A percentile compares a stretch with the other conserved stretches of the same genome.
These are phyloP conservation scores for Xanthoconium stramineum DNA, from an alignment of 768 basidiomycete genomes.

Conservation along the genomic window DNA sequence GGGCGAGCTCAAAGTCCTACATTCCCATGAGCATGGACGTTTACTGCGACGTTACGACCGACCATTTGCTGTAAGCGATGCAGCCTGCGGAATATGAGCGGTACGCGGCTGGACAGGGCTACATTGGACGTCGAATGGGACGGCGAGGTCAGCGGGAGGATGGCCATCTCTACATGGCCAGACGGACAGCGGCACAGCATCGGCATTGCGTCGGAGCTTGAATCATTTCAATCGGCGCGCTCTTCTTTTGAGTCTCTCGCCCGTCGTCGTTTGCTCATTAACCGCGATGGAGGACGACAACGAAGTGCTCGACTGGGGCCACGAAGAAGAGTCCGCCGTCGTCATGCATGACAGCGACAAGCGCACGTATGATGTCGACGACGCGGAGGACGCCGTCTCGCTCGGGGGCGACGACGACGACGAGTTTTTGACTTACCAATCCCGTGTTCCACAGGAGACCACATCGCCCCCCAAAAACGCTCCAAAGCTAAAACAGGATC, in stretches of 20 bases:
- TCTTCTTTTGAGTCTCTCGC: neutral
- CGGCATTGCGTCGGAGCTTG: constrained; percentile 21
- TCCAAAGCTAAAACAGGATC: constrained; percentile 17
- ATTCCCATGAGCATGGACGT: neutral
- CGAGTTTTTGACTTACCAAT: constrained; percentile 47
- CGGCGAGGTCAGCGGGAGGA: constrained; percentile 33
- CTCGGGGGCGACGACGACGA: constrained; percentile 73
- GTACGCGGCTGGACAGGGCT: constrained; percentile 53
- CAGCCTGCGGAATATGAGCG: constrained; percentile 75
- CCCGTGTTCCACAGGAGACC: constrained; percentile 31
- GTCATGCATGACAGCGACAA: constrained; percentile 42
- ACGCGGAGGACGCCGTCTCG: constrained; percentile 63
- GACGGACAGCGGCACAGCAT: constrained; percentile 11
- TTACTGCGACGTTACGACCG: constrained; percentile 15
- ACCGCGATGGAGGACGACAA: constrained; percentile 60
- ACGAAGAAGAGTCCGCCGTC: constrained; percentile 44
- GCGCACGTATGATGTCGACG: constrained; percentile 32
- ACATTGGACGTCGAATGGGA: constrained; percentile 16
- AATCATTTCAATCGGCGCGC: constrained; percentile 18
- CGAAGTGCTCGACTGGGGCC: constrained; percentile 71
- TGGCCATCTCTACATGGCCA: constrained; percentile 22
- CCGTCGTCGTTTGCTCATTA: constrained; percentile 17
- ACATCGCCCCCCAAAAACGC: constrained; percentile 17
- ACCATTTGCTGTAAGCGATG: constrained; percentile 89
- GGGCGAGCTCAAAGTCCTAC: constrained; percentile 95